Evolutionary conservation across 2,329 filamentous ascomycete species (phyloP).

Genomic region (Stachybotrys elegans): DNA sequence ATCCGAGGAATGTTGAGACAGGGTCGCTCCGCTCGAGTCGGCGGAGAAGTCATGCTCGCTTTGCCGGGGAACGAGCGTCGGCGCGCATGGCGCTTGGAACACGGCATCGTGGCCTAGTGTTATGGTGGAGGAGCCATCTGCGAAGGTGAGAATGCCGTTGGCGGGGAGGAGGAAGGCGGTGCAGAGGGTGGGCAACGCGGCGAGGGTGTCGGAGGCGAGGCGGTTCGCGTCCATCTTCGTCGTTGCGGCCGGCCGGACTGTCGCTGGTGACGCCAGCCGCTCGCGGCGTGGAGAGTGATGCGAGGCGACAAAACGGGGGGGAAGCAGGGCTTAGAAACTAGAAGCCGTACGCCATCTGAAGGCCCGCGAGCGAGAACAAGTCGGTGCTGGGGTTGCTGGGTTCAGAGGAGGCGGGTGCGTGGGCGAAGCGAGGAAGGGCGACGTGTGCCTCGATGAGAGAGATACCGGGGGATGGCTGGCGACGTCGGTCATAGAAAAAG

Average conservation of each 20-base stretch:
- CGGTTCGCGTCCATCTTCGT: constrained; percentile 18
- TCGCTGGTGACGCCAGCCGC: constrained; percentile 19
- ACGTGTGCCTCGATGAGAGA: no score
- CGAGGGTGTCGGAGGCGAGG: constrained; percentile 18
- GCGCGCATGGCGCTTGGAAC: constrained; percentile 37
- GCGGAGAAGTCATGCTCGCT: constrained; percentile 31
- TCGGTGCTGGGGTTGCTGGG: no score
- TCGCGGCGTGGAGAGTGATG: constrained; percentile 13
- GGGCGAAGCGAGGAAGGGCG: no score
- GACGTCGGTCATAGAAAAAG: no score
- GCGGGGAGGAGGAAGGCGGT: constrained; percentile 37
- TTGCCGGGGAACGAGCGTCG: constrained; percentile 17
- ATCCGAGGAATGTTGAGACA: constrained; percentile 22
- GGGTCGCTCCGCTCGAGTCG: constrained; percentile 29
- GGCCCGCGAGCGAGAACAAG: not conserved
- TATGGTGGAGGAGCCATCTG: constrained; percentile 44
- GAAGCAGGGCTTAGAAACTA: constrained; percentile 3
- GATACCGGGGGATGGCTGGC: no score
- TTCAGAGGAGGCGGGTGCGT: no score
- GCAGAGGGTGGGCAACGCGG: constrained; percentile 29
- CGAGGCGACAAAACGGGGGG: constrained; percentile 10
- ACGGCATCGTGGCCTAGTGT: constrained; percentile 55
- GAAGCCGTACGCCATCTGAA: not conserved
- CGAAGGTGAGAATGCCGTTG: constrained; percentile 43
- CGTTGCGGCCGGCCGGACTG: constrained; percentile 14